Evolutionary conservation across 2,329 filamentous ascomycete species (phyloP).

Genomic region (Phaeosphaeriaceae sp.): DNA sequence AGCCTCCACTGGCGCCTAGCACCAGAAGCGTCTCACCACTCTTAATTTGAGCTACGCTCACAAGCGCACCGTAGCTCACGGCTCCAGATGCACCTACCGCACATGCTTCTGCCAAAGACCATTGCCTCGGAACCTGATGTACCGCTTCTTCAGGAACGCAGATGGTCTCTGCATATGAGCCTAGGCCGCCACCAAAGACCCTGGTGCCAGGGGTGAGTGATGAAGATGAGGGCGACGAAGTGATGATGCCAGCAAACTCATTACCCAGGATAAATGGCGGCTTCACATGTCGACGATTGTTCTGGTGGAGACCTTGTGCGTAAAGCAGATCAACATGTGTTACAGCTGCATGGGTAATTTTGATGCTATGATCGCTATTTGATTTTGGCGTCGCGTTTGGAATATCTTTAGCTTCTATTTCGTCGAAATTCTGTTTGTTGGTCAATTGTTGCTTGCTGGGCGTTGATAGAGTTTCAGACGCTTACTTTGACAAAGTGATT

Average conservation of each 20-base stretch:
- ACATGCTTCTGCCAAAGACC: constrained; percentile 59
- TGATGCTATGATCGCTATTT: constrained; percentile 51
- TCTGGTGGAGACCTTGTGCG: constrained; percentile 64
- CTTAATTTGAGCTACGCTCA: constrained; percentile 50
- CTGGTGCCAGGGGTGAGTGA: constrained; percentile 55
- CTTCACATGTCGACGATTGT: constrained; percentile 61
- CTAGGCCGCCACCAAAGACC: constrained; percentile 61
- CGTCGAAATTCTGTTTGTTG: constrained; percentile 35
- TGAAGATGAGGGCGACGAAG: constrained; percentile 43
- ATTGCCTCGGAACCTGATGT: constrained; percentile 53
- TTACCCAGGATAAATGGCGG: constrained; percentile 66
- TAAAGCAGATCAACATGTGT: constrained; percentile 69
- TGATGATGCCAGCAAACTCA: constrained; percentile 65
- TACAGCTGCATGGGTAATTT: constrained; percentile 62
- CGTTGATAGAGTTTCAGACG: neutral
- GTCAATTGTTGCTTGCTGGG: neutral
- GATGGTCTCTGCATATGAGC: constrained; percentile 62
- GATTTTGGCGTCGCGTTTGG: constrained; percentile 43
- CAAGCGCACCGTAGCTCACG: constrained; percentile 61
- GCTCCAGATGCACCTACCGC: constrained; percentile 61
- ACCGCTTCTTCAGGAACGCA: constrained; percentile 50
- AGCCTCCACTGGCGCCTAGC: constrained; percentile 61
- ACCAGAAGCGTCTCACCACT: constrained; percentile 60
- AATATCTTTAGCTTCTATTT: constrained; percentile 26
- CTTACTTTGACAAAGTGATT: constrained; percentile 20